Conservation (phyloP, 768 basidiomycete species). For the Serendipita sp. region DNA sequence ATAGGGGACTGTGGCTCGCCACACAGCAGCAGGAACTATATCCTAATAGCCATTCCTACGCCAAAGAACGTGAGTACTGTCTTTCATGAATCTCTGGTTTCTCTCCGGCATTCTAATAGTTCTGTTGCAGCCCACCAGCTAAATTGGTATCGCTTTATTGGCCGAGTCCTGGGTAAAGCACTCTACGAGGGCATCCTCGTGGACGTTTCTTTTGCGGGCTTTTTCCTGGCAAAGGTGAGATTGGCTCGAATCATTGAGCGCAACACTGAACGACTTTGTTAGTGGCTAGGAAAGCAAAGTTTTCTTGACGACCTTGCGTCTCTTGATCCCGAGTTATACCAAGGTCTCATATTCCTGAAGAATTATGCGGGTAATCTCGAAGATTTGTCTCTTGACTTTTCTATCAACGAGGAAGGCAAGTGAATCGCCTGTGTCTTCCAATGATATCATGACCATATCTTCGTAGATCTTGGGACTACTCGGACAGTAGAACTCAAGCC, state of each 20-base stretch:
- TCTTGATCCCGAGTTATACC: conserved; percentile 82
- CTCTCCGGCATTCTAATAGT: conserved; percentile 5
- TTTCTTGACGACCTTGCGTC: conserved; percentile 88
- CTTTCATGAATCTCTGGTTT: background rate
- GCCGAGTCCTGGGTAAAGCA: conserved; percentile 87
- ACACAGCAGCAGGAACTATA: conserved; percentile 89
- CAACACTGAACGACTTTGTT: background rate
- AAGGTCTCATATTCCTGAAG: conserved; percentile 83
- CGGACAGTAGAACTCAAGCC: conserved; percentile 64
- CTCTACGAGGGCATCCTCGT: conserved; percentile 92
- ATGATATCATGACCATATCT: background rate
- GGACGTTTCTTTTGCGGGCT: conserved; percentile 87
- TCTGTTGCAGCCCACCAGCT: conserved; percentile 51
- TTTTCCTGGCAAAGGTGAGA: conserved; percentile 76
- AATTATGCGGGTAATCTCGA: conserved; percentile 81
- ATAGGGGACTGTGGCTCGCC: conserved; percentile 85
- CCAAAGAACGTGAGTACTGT: conserved; percentile 56
- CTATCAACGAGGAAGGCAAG: conserved; percentile 71
- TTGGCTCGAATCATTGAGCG: background rate
- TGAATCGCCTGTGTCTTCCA: background rate
- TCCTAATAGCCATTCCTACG: conserved; percentile 85
- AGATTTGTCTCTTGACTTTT: conserved; percentile 81
- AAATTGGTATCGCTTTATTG: conserved; percentile 87
- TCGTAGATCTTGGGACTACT: conserved; percentile 65
- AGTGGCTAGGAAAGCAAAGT: conserved; percentile 88